Evolutionary conservation across 345 rosid species (phyloP).

Genomic region (Euphorbia pulcherrima): DNA sequence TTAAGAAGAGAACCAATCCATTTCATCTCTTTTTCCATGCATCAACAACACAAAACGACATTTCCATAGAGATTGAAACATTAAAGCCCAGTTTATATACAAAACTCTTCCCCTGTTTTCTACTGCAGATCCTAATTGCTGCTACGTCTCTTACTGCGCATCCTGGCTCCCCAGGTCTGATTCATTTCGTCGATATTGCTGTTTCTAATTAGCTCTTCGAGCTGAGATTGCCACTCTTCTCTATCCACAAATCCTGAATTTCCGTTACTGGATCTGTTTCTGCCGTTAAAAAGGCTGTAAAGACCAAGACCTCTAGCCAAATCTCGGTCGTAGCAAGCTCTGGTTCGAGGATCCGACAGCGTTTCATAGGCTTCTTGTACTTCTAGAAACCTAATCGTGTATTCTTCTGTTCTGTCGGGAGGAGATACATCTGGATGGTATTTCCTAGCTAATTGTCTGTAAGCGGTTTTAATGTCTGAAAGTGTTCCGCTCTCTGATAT

Average conservation of each 20-base stretch:
- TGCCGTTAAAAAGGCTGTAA: constrained; percentile 13
- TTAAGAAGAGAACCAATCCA: no score
- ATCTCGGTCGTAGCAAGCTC: constrained; percentile 26
- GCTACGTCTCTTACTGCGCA: constrained; percentile 47
- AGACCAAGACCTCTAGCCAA: constrained; percentile 14
- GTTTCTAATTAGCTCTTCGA: constrained; percentile 66
- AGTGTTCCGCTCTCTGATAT: constrained; percentile 53
- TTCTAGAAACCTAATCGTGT: constrained; percentile 43
- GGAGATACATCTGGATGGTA: constrained; percentile 95
- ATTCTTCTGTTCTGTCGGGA: constrained; percentile 60
- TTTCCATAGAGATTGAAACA: no score
- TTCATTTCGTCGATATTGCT: constrained; percentile 16
- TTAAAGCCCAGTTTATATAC: neutral
- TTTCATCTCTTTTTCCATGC: no score
- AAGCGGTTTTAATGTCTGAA: constrained; percentile 77
- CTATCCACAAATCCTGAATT: constrained; percentile 10
- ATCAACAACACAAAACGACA: no score
- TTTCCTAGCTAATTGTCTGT: constrained; percentile 71
- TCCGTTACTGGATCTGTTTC: constrained; percentile 1
- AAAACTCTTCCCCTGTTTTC: neutral
- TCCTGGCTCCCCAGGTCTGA: constrained; percentile 75
- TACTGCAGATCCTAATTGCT: neutral
- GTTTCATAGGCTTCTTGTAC: constrained; percentile 38
- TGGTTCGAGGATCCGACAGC: constrained; percentile 24
- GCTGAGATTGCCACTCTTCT: constrained; percentile 45